A percentile compares a stretch with the other conserved stretches of the same genome.
These are phyloP conservation scores for Cystoisospora suis DNA, from an alignment of 169 alveolate species.

Conservation along the genomic window DNA sequence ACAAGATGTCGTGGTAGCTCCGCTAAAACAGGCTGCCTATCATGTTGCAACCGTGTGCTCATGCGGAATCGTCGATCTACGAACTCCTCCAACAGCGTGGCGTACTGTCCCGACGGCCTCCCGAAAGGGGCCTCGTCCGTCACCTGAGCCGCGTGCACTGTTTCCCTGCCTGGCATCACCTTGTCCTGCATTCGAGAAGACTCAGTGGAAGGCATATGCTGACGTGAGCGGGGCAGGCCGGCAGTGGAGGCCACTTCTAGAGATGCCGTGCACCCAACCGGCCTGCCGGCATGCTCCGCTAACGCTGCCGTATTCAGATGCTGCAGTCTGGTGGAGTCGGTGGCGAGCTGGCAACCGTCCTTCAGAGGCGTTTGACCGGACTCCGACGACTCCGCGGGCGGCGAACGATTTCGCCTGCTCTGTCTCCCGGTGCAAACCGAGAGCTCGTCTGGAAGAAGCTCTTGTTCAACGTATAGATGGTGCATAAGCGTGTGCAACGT, in stretches of 20 bases:
- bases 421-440: neutral
- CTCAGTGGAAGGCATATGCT: no score
- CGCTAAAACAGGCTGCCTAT: slow-evolving; percentile 17
- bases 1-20: slow-evolving; percentile 18
- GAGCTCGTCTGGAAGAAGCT: slow-evolving; percentile 9
- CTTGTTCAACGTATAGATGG: slow-evolving; percentile 28
- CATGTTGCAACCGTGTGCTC: slow-evolving; percentile 1
- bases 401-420: neutral
- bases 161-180: no score
- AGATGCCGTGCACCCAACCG: neutral
- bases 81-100: neutral
- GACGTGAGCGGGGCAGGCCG: no score
- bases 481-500: slow-evolving; percentile 2
- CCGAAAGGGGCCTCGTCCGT: no score
- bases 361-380: no score
- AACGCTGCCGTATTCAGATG: neutral
- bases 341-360: neutral
- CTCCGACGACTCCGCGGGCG: neutral
- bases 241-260: neutral
- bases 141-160: no score
- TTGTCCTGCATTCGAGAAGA: no score
- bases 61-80: slow-evolving; percentile 18
- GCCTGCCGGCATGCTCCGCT: neutral
- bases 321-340: neutral
- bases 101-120: no score